phyloP scores from a whole-genome alignment of 2,329 filamentous ascomycete species.

The Fusarium armeniacum region DNA sequence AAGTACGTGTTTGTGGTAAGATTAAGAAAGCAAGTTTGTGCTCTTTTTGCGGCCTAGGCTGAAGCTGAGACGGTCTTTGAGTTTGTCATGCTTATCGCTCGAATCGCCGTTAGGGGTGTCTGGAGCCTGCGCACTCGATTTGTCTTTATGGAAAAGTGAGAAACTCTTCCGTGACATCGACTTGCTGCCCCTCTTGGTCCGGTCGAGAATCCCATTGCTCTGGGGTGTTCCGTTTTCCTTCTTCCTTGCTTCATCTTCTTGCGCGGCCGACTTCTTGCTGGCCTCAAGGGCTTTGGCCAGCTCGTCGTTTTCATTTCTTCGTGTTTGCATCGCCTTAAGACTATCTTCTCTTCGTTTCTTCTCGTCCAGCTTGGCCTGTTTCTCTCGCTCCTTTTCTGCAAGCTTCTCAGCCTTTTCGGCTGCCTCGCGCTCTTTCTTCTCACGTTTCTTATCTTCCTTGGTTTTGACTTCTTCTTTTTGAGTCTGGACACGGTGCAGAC shows the following conservation, averaged over 20 bases:
- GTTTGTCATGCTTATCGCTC: constrained; percentile 63
- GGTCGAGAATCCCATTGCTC: constrained; percentile 67
- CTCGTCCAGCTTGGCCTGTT: constrained; percentile 61
- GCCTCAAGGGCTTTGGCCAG: constrained; percentile 74
- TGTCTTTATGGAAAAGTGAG: constrained; percentile 72
- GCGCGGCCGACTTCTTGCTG: constrained; percentile 73
- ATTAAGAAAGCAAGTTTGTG: constrained; percentile 59
- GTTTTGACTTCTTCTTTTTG: constrained; percentile 55
- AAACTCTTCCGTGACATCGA: constrained; percentile 84
- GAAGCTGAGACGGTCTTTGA: constrained; percentile 76
- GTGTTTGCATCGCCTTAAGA: constrained; percentile 65
- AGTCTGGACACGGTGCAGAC: constrained; percentile 42
- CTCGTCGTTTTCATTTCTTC: constrained; percentile 72
- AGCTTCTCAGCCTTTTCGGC: constrained; percentile 70
- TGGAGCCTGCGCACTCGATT: constrained; percentile 51
- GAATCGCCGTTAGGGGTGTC: constrained; percentile 41
- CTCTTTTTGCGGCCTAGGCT: constrained; percentile 80
- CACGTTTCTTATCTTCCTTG: constrained; percentile 74
- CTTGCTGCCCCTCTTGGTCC: constrained; percentile 80
- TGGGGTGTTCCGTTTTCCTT: constrained; percentile 57
- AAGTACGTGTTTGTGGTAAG: constrained; percentile 16
- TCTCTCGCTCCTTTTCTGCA: constrained; percentile 58
- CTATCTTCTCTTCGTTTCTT: constrained; percentile 65
- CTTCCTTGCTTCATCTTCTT: constrained; percentile 62
- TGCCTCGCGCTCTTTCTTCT: constrained; percentile 76